These are phyloP conservation scores for Pyrrhoderma lamaoense DNA, from an alignment of 1,284 basidiomycete genomes.

Conservation along the genomic window DNA sequence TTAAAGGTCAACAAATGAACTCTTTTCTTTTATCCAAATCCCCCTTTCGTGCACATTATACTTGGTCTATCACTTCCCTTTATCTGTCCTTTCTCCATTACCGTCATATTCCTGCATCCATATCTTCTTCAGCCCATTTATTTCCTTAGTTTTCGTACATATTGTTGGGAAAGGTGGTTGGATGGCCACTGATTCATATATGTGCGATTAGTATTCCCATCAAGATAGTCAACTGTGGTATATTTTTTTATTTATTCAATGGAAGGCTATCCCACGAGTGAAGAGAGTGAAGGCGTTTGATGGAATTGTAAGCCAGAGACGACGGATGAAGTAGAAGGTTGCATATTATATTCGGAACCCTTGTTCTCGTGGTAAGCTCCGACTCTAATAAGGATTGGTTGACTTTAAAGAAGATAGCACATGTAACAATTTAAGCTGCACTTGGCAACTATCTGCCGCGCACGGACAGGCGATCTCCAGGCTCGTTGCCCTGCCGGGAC, in stretches of 20 bases:
- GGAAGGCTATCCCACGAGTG: slow-evolving; percentile 13
- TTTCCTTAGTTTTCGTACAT: slow-evolving; percentile 13
- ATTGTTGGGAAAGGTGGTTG: slow-evolving; percentile 1
- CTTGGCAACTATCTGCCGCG: slow-evolving; percentile 1
- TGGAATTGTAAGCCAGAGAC: not conserved
- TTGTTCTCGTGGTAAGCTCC: not conserved
- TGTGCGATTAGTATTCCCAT: no score
- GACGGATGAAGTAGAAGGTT: slow-evolving; percentile 7
- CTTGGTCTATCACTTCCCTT: slow-evolving; percentile 26
- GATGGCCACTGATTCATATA: not conserved
- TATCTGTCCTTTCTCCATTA: slow-evolving; percentile 31
- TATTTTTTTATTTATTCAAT: slow-evolving; percentile 13
- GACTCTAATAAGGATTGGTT: slow-evolving; percentile 2
- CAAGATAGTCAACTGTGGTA: not conserved
- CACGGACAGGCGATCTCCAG: not conserved
- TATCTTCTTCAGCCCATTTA: slow-evolving; percentile 33
- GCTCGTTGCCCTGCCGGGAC: no score
- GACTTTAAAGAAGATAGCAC: not conserved
- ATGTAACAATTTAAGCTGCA: not conserved
- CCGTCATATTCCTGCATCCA: slow-evolving; percentile 35
- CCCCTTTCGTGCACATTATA: slow-evolving; percentile 18
- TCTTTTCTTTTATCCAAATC: slow-evolving; percentile 11
- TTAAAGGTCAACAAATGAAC: slow-evolving; percentile 15
- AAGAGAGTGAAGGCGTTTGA: slow-evolving; percentile 1
- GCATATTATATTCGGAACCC: not conserved